These are phyloP conservation scores for Sugiyamaella marilandica DNA, from an alignment of 805 yeast species.

Conservation along the genomic window DNA sequence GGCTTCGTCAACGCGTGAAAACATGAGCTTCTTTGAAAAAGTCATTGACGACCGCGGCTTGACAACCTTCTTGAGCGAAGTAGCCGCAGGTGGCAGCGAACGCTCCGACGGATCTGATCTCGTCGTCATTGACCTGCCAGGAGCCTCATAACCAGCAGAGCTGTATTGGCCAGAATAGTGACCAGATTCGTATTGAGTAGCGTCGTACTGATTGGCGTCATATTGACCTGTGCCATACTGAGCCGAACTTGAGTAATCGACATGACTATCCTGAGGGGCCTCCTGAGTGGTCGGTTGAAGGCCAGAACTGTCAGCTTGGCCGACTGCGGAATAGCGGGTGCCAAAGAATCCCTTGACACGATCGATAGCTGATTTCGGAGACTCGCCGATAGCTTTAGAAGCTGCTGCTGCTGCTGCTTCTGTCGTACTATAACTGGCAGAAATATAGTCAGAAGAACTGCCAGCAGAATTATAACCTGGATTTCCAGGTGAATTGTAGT, in stretches of 20 bases:
- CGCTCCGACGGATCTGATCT: conserved; percentile 1
- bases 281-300: not conserved
- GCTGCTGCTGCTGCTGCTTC: not conserved
- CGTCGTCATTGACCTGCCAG: not conserved
- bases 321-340: not conserved
- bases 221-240: not conserved
- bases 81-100: not conserved
- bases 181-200: not conserved
- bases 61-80: conserved; percentile 4
- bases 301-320: not conserved
- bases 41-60: conserved; percentile 18
- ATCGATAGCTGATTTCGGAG: not conserved
- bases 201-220: not conserved
- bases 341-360: not conserved
- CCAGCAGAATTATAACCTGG: too few relatives aligned
- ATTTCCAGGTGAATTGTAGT: too few relatives aligned
- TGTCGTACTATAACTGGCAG: too few relatives aligned
- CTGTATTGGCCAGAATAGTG: not conserved
- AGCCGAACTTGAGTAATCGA: not conserved
- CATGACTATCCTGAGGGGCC: not conserved
- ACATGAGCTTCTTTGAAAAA: conserved; percentile 20
- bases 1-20: conserved; percentile 8
- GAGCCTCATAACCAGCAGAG: not conserved
- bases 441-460: too few relatives aligned
- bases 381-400: not conserved